Base-by-base conservation (phyloP, 1,139 yeast species). In the Protomyces macrosporus region DNA sequence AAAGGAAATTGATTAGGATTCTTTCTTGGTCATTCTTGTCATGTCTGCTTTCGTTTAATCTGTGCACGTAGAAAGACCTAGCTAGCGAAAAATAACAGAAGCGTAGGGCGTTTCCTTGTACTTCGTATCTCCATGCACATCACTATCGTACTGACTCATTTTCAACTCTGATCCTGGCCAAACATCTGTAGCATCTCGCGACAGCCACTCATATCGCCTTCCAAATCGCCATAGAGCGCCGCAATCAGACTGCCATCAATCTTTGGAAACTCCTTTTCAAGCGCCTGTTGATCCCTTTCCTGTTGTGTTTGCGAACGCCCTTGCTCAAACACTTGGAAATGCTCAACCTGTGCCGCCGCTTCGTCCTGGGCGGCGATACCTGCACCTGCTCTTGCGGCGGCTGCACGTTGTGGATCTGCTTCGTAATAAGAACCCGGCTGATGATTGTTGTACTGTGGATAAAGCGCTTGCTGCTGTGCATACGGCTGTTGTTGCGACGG, bases 221-320 rank as follows among this genome's bases (percentile, higher is more conserved):
- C 56, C 10, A 48, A 16, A 39, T 58, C 62, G 16, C 56, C 42
- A 30, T 58, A 58, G 16, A 58, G 42, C 35, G 62, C 62, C n/a
- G 62, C 62, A 32, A 58, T 53, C 45, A 58, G 52, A 9, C 56
- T 39, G 12, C 62, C 62, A 14, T 58, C 62, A 30, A 58, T 35
- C 7, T 14, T 2, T 12, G 42, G 40, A 35, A 58, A 58, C 35
- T 51, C 54, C 23, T 32, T n/a, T 36, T 52, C 52, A 14, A 58
- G 36, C 10, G 23, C 14, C 23, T 23, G 56, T 39, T 55, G 51
- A 23, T 51, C 62, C 9, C 34, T 40, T 34, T 58, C 62, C 16
- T 58, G 56, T 12, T 51, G 33, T 23, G 56, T 50, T 50, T 34
- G 42, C 9, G 50, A 42, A 9, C 54, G 54, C 35, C 45, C 48